Evolutionary conservation across 75 land plant species (phyloP).

Genomic region (Sequoiadendron giganteum): DNA sequence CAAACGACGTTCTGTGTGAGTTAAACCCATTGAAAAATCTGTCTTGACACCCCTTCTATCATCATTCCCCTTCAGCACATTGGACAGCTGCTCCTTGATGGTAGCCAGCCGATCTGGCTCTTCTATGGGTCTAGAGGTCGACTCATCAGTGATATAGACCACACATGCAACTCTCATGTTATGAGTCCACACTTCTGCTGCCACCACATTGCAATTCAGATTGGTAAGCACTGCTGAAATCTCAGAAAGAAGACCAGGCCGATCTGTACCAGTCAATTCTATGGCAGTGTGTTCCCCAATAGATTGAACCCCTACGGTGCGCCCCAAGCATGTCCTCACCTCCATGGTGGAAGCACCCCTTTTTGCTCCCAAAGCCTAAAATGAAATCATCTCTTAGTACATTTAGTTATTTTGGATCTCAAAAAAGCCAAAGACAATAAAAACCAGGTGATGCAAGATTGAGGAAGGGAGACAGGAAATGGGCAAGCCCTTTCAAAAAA

Average conservation of each 20-base stretch:
- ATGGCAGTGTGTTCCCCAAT: constrained; percentile 61
- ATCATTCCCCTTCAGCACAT: constrained; percentile 30
- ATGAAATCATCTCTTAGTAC: not conserved
- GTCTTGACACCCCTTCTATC: constrained; percentile 27
- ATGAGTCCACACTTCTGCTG: constrained; percentile 95
- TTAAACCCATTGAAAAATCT: constrained; percentile 30
- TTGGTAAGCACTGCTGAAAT: constrained; percentile 72
- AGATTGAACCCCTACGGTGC: constrained; percentile 39
- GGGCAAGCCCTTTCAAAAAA: no score
- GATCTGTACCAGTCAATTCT: constrained; percentile 76
- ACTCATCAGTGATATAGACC: constrained; percentile 66
- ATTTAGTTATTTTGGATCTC: not conserved
- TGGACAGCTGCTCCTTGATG: constrained; percentile 49
- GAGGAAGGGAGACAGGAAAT: not conserved
- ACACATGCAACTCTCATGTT: constrained; percentile 78
- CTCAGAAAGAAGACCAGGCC: constrained; percentile 93
- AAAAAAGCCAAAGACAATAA: not conserved
- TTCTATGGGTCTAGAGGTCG: constrained; percentile 42
- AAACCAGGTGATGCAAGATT: not conserved
- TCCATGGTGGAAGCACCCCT: constrained; percentile 21
- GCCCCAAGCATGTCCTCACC: constrained; percentile 24
- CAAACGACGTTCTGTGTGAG: constrained; percentile 69
- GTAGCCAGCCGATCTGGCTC: constrained; percentile 39
- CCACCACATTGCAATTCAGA: constrained; percentile 69
- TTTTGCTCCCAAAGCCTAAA: constrained; percentile 58